Conservation (phyloP, 345 rosid genomes). For the Arabis alpina region DNA sequence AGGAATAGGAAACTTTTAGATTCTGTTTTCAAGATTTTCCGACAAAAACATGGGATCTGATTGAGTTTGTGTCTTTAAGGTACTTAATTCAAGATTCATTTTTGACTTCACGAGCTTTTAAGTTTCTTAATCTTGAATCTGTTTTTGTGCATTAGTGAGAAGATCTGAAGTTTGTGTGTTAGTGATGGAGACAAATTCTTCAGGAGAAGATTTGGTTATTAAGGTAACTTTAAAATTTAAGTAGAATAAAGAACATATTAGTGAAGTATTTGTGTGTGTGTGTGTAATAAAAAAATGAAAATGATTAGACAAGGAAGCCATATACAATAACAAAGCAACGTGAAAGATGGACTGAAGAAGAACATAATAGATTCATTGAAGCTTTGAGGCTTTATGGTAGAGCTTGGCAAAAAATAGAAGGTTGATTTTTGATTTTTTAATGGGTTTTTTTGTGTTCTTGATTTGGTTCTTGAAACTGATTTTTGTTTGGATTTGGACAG, state of each 20-base stretch:
- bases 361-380: slow-evolving; percentile 85
- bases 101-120: neutral
- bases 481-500: slow-evolving; percentile 44
- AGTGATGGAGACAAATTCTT: slow-evolving; percentile 43
- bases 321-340: slow-evolving; percentile 88
- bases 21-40: neutral
- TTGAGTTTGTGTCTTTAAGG: slow-evolving; percentile 29
- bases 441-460: neutral
- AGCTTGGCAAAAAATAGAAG: slow-evolving; percentile 90
- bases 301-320: slow-evolving; percentile 71
- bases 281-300: no score
- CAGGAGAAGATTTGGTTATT: slow-evolving; percentile 42
- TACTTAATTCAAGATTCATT: neutral
- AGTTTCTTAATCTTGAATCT: slow-evolving; percentile 2
- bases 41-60: slow-evolving; percentile 22
- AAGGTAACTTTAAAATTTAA: slow-evolving; percentile 26
- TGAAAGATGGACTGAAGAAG: slow-evolving; percentile 94
- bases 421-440: slow-evolving; percentile 41
- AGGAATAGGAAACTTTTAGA: neutral
- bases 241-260: neutral
- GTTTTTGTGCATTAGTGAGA: neutral
- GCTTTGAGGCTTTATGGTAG: slow-evolving; percentile 88
- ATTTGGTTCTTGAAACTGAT: slow-evolving; percentile 26
- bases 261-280: neutral
- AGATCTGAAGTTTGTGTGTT: slow-evolving; percentile 23